These are phyloP conservation scores for Mikania micrantha DNA, from an alignment of 129 eudicot genomes.

Conservation along the genomic window DNA sequence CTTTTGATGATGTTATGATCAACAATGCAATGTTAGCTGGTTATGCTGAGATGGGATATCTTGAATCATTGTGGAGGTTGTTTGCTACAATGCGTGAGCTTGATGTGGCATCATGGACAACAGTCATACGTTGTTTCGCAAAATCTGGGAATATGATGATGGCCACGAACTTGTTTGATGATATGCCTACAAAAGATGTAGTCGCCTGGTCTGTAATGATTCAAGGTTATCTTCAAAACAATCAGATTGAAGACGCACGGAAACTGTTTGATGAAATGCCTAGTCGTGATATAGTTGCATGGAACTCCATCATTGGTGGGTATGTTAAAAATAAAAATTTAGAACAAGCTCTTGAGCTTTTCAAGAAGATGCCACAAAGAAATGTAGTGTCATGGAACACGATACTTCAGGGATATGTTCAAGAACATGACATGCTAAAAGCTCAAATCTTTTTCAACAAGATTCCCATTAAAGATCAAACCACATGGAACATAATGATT, in stretches of 20 bases:
- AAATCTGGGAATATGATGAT: conserved; percentile 35
- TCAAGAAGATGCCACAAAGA: conserved; percentile 48
- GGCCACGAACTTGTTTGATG: conserved; percentile 36
- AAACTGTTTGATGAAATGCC: conserved; percentile 42
- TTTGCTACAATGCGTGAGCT: conserved; percentile 35
- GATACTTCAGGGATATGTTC: conserved; percentile 51
- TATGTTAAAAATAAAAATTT: conserved; percentile 32
- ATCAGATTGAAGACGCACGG: conserved; percentile 33
- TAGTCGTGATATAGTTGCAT: conserved; percentile 40
- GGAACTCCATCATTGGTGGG: conserved; percentile 71
- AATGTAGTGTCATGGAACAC: conserved; percentile 61
- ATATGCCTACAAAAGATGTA: conserved; percentile 41
- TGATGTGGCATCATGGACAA: conserved; percentile 76
- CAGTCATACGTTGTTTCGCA: conserved; percentile 34
- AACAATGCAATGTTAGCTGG: conserved; percentile 51
- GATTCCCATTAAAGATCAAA: conserved; percentile 45
- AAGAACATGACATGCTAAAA: conserved; percentile 33
- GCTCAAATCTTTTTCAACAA: conserved; percentile 35
- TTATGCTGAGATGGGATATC: conserved; percentile 43
- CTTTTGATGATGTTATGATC: conserved; percentile 33
- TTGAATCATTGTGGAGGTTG: conserved; percentile 37
- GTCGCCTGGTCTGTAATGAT: conserved; percentile 49
- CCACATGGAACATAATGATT: conserved; percentile 68
- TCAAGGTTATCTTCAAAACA: conserved; percentile 32
- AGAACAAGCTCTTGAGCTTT: conserved; percentile 44